phyloP scores from a whole-genome alignment of 2,329 filamentous ascomycete genomes.

The Claviceps lovelessii region DNA sequence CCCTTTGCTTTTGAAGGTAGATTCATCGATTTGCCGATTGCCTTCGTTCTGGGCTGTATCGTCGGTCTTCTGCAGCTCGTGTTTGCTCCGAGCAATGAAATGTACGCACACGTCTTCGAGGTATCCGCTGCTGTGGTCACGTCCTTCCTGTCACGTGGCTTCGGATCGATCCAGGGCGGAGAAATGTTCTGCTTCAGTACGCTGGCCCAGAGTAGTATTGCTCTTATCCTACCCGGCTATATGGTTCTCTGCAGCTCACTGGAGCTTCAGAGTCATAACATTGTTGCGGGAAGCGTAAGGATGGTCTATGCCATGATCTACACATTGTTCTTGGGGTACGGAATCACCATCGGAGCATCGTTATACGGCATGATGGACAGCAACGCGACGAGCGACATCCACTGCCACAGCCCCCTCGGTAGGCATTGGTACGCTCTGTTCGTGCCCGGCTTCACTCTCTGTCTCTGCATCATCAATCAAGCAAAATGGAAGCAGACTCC shows the following conservation, averaged over 20 bases:
- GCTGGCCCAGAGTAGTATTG: conserved; percentile 58
- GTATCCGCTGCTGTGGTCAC: conserved; percentile 46
- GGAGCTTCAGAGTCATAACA: conserved; percentile 55
- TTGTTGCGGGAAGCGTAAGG: conserved; percentile 58
- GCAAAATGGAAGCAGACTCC: conserved; percentile 67
- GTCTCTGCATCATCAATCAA: conserved; percentile 66
- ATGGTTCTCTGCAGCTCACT: conserved; percentile 35
- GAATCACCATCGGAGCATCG: conserved; percentile 54
- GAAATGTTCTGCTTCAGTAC: conserved; percentile 57
- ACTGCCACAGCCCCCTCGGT: conserved; percentile 30
- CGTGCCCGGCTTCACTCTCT: conserved; percentile 60
- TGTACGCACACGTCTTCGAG: conserved; percentile 45
- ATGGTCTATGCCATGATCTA: conserved; percentile 68
- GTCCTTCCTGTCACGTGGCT: conserved; percentile 53
- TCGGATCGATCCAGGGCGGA: conserved; percentile 48
- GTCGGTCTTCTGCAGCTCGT: conserved; percentile 63
- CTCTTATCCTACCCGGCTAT: conserved; percentile 54
- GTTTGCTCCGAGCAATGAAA: conserved; percentile 56
- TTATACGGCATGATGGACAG: conserved; percentile 50
- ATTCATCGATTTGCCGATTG: conserved; percentile 63
- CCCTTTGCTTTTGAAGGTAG: conserved; percentile 69
- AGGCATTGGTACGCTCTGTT: conserved; percentile 49
- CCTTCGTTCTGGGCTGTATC: conserved; percentile 60
- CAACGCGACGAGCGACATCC: conserved; percentile 32
- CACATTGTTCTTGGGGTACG: conserved; percentile 59